Conservation (phyloP, 345 rosid genomes). For the Brassica juncea region DNA sequence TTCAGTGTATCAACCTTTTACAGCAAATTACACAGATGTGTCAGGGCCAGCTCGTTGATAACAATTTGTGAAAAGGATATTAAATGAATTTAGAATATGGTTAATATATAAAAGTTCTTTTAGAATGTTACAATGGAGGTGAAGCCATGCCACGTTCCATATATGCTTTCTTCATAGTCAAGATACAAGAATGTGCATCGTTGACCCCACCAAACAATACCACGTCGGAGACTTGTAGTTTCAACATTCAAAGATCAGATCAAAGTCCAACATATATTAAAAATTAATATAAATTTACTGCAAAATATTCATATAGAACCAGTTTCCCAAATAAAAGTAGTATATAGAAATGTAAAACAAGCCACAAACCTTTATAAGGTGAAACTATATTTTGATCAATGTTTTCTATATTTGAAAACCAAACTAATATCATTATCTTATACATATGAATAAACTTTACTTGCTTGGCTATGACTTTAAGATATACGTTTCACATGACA, state of each 20-base stretch:
- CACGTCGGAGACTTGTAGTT: conserved; percentile 14
- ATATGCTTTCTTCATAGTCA: conserved; percentile 38
- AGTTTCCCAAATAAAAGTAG: not conserved
- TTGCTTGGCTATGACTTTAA: conserved; percentile 28
- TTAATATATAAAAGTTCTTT: not conserved
- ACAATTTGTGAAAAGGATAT: not conserved
- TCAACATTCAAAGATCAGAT: conserved; percentile 18
- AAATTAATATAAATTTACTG: not conserved
- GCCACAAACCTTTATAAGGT: not conserved
- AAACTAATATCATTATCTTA: not conserved
- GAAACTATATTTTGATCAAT: not conserved
- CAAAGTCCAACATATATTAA: not conserved
- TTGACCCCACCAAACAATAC: conserved; percentile 35
- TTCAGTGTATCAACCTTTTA: not conserved
- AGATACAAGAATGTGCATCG: conserved; percentile 30
- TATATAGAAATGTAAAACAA: not conserved
- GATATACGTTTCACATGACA: conserved; percentile 44
- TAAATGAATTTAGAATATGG: not conserved
- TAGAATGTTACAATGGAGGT: conserved; percentile 21
- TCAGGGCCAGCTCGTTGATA: not conserved
- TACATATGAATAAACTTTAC: not conserved
- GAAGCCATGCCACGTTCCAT: conserved; percentile 21
- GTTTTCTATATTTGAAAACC: not conserved
- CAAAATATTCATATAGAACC: not conserved
- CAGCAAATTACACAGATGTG: not conserved